These are phyloP conservation scores for Penicillium bovifimosum DNA, from an alignment of 495 filamentous ascomycete genomes.

Conservation along the genomic window DNA sequence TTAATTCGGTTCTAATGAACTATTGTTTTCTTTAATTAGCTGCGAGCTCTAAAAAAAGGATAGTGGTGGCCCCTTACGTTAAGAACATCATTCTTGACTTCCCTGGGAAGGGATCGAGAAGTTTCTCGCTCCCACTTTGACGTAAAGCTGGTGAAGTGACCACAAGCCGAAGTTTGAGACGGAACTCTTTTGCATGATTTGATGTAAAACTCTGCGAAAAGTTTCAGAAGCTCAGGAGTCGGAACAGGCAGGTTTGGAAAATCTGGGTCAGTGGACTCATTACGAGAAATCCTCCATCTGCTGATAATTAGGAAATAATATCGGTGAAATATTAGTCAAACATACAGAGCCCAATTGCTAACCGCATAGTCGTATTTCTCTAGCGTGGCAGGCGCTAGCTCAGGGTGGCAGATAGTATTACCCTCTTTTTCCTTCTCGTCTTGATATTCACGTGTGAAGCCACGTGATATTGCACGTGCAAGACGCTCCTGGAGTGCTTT, in stretches of 20 bases:
- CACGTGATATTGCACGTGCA: slow-evolving; percentile 13
- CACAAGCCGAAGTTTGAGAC: slow-evolving; percentile 1
- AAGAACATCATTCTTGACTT: slow-evolving; percentile 10
- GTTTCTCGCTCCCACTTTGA: slow-evolving; percentile 10
- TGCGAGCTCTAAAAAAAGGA: not conserved
- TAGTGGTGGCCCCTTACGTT: slow-evolving; percentile 8
- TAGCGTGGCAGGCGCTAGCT: slow-evolving; percentile 13
- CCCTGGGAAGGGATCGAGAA: not conserved
- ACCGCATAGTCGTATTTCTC: slow-evolving; percentile 11
- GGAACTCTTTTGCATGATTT: no score
- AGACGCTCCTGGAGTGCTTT: slow-evolving; percentile 5
- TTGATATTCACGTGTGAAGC: slow-evolving; percentile 14
- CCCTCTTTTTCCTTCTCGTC: slow-evolving; percentile 6
- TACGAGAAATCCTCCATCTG: slow-evolving; percentile 15
- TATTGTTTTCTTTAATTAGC: slow-evolving; percentile 1
- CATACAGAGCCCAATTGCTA: slow-evolving; percentile 13
- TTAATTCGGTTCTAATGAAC: slow-evolving; percentile 14
- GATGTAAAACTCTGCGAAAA: slow-evolving; percentile 2
- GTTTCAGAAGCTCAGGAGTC: slow-evolving; percentile 6
- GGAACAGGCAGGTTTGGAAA: slow-evolving; percentile 7
- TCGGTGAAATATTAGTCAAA: not conserved
- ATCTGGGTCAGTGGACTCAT: not conserved
- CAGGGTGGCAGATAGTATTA: slow-evolving; percentile 8
- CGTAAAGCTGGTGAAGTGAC: slow-evolving; percentile 8
- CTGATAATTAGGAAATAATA: not conserved